A percentile compares a stretch with the other conserved stretches of the same genome.
phyloP scores from a whole-genome alignment of 495 filamentous ascomycete genomes.

The Penicillium salamii region DNA sequence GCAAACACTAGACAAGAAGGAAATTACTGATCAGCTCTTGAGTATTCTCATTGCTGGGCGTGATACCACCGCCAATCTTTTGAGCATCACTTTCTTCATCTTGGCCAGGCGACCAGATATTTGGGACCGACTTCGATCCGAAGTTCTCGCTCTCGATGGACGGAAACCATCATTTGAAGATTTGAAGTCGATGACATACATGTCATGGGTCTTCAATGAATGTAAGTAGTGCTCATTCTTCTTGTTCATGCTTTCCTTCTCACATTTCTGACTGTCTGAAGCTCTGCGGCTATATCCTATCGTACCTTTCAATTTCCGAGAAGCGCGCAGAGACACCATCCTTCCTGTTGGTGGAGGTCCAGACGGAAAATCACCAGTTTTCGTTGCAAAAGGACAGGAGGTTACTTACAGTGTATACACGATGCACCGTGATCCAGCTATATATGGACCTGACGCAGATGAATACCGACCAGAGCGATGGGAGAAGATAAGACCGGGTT shows the following conservation, averaged over 20 bases:
- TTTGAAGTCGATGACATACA: constrained; percentile 47
- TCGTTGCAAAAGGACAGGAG: constrained; percentile 35
- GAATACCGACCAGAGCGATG: constrained; percentile 56
- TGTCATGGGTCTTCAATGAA: constrained; percentile 49
- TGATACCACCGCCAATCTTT: constrained; percentile 58
- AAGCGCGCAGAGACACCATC: constrained; percentile 42
- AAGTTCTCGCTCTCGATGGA: constrained; percentile 20
- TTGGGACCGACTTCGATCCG: constrained; percentile 37
- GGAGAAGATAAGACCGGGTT: constrained; percentile 45
- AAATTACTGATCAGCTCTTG: constrained; percentile 11
- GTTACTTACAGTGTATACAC: constrained; percentile 43
- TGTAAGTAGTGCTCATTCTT: constrained; percentile 23
- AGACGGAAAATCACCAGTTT: constrained; percentile 36
- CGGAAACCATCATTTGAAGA: constrained; percentile 38
- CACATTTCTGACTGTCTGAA: constrained; percentile 27
- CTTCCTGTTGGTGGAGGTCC: constrained; percentile 45
- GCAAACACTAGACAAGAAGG: constrained; percentile 11
- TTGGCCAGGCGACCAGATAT: constrained; percentile 47
- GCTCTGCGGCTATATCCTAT: constrained; percentile 50
- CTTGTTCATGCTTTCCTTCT: not conserved
- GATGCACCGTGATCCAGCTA: constrained; percentile 52
- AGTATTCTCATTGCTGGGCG: constrained; percentile 56
- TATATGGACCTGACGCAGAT: constrained; percentile 50
- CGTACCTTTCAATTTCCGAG: constrained; percentile 49
- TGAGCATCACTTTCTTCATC: constrained; percentile 52